phyloP scores from a whole-genome alignment of 176 grass and related monocot species.

The Zizania latifolia region DNA sequence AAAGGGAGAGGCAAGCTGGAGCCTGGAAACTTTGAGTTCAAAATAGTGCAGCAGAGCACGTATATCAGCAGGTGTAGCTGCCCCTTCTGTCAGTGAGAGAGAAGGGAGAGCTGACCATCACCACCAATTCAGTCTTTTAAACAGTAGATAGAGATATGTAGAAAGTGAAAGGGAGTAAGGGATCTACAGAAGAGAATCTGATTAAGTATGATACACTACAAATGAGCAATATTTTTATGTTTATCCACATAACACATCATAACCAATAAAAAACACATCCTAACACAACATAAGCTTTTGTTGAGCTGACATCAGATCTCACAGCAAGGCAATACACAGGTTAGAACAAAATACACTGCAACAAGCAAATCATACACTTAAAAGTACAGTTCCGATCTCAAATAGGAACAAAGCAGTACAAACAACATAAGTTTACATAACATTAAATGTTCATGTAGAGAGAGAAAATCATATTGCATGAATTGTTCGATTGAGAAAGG shows the following conservation, averaged over 20 bases:
- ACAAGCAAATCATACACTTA: background rate
- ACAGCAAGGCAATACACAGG: background rate
- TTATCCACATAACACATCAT: too few species aligned
- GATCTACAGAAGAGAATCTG: background rate
- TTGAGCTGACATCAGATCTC: background rate
- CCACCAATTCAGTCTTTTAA: too few species aligned
- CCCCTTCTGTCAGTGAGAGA: too few species aligned
- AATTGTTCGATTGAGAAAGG: background rate
- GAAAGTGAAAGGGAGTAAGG: background rate
- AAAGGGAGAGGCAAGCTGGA: too few species aligned
- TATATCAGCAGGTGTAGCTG: too few species aligned
- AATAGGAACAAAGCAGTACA: background rate
- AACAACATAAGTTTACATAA: background rate
- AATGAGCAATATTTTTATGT: too few species aligned
- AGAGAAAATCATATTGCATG: background rate
- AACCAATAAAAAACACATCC: too few species aligned
- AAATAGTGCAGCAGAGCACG: too few species aligned
- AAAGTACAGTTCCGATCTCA: background rate
- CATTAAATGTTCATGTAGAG: too few species aligned
- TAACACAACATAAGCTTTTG: background rate
- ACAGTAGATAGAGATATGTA: too few species aligned
- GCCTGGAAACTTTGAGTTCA: too few species aligned
- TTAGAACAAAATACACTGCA: background rate
- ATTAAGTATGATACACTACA: background rate
- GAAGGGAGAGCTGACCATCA: too few species aligned